Base-by-base conservation (phyloP, 2,329 filamentous ascomycete species). In the Aspergillus fischeri region DNA sequence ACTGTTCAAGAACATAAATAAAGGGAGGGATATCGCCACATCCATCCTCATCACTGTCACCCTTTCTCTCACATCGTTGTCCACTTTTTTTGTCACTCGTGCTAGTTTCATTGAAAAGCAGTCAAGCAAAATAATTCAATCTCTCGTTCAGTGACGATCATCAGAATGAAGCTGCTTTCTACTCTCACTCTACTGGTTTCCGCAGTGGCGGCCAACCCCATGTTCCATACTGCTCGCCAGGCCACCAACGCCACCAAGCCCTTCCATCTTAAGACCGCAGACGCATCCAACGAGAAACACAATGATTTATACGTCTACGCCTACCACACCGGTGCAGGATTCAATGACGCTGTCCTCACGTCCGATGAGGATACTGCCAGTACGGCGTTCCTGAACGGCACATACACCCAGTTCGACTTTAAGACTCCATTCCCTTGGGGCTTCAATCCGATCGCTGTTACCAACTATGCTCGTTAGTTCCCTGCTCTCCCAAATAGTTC, bases 271-370 rank as follows among this genome's bases (percentile, higher is more conserved):
- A 75, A 75, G 60, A 70, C 74, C 21, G 57, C 60, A n/a, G 65
- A 60, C 11, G 62, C 69, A 9, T 53, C 56, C 24, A 65, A 68
- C 50, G 24, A 60, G 0, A 49, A 65, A 1, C 68, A 73, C 60
- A 73, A 75, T 61, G 55, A 71, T 58, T 69, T 75, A 53, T 76
- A 71, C 29, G 64, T 77, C 28, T 67, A 67, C 28, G 62, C 67
- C 41, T 77, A 74, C 60, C 75, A 77, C 65, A 75, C 73, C n/a
- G 73, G 71, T 20, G 74, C 74, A n/a, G 75, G 72, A 14, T 55
- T 71, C 28, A 72, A 69, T 32, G 74, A 75, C 57, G 73, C 72
- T 9, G 73, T 75, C 3, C 64, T 77, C 17, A 63, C 64, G 3
- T 42, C 63, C 2, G 65, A 67, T 24, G 55, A 32, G 1, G 53